These are phyloP conservation scores for Coniochaeta sp. DNA, from an alignment of 2,329 filamentous ascomycete species.

Conservation along the genomic window DNA sequence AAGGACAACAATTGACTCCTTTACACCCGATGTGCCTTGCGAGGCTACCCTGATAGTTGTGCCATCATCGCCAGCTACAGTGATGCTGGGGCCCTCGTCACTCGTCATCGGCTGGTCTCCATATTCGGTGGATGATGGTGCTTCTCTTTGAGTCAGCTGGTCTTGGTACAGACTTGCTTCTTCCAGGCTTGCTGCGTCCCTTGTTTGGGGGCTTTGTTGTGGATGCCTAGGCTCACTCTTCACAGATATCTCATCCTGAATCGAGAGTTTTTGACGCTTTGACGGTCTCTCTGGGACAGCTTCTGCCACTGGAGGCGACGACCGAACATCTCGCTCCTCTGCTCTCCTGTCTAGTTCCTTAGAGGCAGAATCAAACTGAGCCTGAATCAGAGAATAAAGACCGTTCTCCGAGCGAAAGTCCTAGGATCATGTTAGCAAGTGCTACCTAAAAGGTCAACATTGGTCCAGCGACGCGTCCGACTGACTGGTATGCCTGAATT, in stretches of 20 bases:
- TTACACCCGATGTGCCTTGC: neutral
- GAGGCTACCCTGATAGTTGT: neutral
- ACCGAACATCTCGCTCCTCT: conserved; percentile 3
- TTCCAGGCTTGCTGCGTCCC: neutral
- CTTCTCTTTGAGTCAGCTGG: neutral
- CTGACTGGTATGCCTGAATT: conserved; percentile 68
- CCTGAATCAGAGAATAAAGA: conserved; percentile 64
- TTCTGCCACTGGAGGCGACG: neutral
- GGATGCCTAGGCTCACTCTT: conserved; percentile 6
- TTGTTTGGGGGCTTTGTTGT: neutral
- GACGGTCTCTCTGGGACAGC: conserved; percentile 9
- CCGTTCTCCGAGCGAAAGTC: conserved; percentile 68
- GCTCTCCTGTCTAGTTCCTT: conserved; percentile 18
- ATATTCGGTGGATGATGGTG: neutral
- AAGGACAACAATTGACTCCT: neutral
- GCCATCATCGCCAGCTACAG: neutral
- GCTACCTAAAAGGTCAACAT: neutral
- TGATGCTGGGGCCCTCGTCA: neutral
- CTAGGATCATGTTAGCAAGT: conserved; percentile 24
- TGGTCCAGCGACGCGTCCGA: conserved; percentile 7
- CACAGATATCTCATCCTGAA: conserved; percentile 7
- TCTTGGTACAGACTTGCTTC: no score
- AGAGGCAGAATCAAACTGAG: conserved; percentile 52
- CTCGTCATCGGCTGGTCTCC: neutral
- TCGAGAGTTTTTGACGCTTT: conserved; percentile 16